phyloP scores from a whole-genome alignment of 2,329 filamentous ascomycete genomes.

The Curvularia sp. region DNA sequence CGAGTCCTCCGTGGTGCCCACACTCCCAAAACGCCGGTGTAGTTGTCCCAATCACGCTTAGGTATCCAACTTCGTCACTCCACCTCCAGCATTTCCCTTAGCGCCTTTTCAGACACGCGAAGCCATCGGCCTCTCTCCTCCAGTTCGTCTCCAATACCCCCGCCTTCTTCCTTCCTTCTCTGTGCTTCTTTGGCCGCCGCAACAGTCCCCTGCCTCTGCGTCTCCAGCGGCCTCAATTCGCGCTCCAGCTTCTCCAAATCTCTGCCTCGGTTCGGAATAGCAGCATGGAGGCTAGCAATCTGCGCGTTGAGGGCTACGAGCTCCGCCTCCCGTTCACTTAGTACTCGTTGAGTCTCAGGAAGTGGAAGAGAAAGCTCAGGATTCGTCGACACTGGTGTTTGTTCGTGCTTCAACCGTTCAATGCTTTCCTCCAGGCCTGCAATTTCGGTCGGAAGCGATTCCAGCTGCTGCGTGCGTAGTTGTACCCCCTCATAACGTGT shows the following conservation, averaged over 20 bases:
- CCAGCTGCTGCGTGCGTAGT: conserved; percentile 59
- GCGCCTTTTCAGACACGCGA: conserved; percentile 68
- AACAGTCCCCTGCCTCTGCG: conserved; percentile 68
- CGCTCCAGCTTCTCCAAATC: conserved; percentile 71
- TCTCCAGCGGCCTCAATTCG: conserved; percentile 73
- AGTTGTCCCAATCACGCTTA: neutral
- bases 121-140: conserved; percentile 80
- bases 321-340: conserved; percentile 52
- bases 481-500: conserved; percentile 64
- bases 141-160: conserved; percentile 73
- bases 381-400: conserved; percentile 45
- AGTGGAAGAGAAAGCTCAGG: conserved; percentile 55
- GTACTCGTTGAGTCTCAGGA: conserved; percentile 51
- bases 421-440: conserved; percentile 60
- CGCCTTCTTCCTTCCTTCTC: conserved; percentile 68
- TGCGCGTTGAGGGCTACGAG: conserved; percentile 52
- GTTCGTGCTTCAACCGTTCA: conserved; percentile 52
- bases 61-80: conserved; percentile 36
- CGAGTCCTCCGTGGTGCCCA: conserved; percentile 8
- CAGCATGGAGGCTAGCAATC: conserved; percentile 61
- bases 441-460: conserved; percentile 60
- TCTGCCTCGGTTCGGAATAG: conserved; percentile 69
- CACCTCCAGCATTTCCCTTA: conserved; percentile 69
- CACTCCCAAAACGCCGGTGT: conserved; percentile 16
- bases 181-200: conserved; percentile 74